Conservation (phyloP, 108 stramenopile species). For the Hondaea fermentalgiana region DNA sequence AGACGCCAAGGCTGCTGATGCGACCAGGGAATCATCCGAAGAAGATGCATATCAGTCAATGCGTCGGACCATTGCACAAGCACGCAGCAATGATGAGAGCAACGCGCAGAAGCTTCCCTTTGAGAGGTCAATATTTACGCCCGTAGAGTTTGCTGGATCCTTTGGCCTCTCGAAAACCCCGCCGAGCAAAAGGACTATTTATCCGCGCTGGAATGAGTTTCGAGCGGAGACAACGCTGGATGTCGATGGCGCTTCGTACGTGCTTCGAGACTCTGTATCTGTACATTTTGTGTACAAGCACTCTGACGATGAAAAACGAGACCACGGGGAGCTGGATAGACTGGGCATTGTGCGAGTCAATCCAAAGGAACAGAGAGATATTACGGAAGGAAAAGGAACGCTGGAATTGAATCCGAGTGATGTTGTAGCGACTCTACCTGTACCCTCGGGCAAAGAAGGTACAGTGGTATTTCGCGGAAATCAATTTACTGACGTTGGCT, state of each 20-base stretch:
- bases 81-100: too few species aligned
- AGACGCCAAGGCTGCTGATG: too few species aligned
- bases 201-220: background rate
- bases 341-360: background rate
- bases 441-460: background rate
- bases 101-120: too few species aligned
- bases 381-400: background rate
- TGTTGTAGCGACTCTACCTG: background rate
- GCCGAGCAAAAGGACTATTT: background rate
- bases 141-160: too few species aligned
- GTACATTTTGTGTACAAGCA: background rate
- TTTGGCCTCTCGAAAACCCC: too few species aligned
- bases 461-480: background rate
- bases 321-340: background rate
- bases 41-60: too few species aligned
- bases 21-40: too few species aligned
- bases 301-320: background rate
- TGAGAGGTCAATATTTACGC: too few species aligned
- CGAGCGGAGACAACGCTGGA: background rate
- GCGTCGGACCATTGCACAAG: too few species aligned
- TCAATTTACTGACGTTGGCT: background rate
- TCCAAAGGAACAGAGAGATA: background rate
- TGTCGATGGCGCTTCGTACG: background rate
- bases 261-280: background rate
- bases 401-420: background rate